A percentile compares a stretch with the other conserved stretches of the same genome.
These are phyloP conservation scores for Pseudevernia furfuracea DNA, from an alignment of 495 filamentous ascomycete species.

Conservation along the genomic window DNA sequence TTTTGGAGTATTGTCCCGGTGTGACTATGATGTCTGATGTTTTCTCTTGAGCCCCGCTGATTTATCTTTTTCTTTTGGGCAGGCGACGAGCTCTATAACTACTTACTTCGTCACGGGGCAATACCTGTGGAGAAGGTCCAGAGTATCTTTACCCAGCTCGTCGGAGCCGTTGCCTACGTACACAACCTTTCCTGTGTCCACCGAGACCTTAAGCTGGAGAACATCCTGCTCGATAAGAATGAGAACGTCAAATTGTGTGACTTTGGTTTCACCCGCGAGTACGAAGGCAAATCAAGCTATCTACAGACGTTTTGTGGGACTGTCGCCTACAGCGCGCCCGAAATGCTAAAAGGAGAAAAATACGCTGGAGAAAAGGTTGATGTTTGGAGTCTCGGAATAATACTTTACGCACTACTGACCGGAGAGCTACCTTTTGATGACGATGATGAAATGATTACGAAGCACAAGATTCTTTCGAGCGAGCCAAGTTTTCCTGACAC, in stretches of 20 bases:
- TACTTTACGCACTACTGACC: slow-evolving; percentile 83
- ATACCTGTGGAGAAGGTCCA: slow-evolving; percentile 84
- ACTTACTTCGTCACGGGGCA: slow-evolving; percentile 78
- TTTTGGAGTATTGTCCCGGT: slow-evolving; percentile 95
- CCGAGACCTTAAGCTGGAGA: slow-evolving; percentile 93
- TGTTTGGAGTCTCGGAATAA: slow-evolving; percentile 95
- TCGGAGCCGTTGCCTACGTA: slow-evolving; percentile 91
- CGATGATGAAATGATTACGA: slow-evolving; percentile 79
- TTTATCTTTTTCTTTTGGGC: neutral
- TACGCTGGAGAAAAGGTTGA: slow-evolving; percentile 97
- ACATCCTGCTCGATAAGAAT: slow-evolving; percentile 92
- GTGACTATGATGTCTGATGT: slow-evolving; percentile 27
- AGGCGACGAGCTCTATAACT: slow-evolving; percentile 97
- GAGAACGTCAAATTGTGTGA: slow-evolving; percentile 99
- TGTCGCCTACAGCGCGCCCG: slow-evolving; percentile 93
- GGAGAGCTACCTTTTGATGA: slow-evolving; percentile 96
- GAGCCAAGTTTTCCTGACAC: slow-evolving; percentile 80
- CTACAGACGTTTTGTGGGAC: slow-evolving; percentile 97
- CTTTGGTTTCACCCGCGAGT: slow-evolving; percentile 96
- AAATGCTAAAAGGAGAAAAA: slow-evolving; percentile 97
- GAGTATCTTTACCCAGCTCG: slow-evolving; percentile 90
- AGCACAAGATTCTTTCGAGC: slow-evolving; percentile 70
- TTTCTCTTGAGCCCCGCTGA: slow-evolving; percentile 22
- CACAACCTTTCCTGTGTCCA: slow-evolving; percentile 94
- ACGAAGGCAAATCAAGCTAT: slow-evolving; percentile 90